Base-by-base conservation (phyloP, 1,284 basidiomycete genomes). In the Trametes pubescens region DNA sequence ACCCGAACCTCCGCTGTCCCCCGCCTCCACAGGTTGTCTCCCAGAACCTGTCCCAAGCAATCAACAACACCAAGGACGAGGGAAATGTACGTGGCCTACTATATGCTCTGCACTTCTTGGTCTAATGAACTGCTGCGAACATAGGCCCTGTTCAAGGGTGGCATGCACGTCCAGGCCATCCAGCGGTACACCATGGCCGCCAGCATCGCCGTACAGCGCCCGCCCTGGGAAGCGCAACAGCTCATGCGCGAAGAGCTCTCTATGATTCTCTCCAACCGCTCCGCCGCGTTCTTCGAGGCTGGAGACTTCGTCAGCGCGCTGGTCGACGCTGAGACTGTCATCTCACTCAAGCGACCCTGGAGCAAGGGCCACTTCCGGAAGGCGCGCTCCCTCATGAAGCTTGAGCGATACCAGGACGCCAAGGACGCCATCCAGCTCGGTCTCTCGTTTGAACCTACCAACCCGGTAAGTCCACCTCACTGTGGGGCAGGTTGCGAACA, bases 291-390 rank as follows among this genome's bases (percentile, higher is more conserved):
- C 77, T 86, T 87, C 56, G 92, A 93, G 65, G 81, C 86, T 1
- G 88, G 88, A 8, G 93, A 96, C 78, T 89, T 85, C 76, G 83
- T 95, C 60, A 88, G 89, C 52, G 94, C 96, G 2, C 80, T 98
- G 8, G 91, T 91, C 24, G 97, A 99, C 74, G 96, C 96, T 0
- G 95, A 99, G 66, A 89, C 90, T 1, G 95, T 98, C 69, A 91
- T 97, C 49, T 79, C 87, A 68, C 80, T 98, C 60, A 93, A 94
- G 75, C 84, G 90, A 62, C 89, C 89, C 32, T 99, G 97, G 97
- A 88, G 91, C 71, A 99, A 99, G 76, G 97, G 96, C 0, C 95
- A 99, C 76, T 98, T 97, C 82, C 84, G 97, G 68, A 97, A 91
- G 71, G 94, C 92, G 3, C 93, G 92, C 75, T 95, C 97, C 0